Percentiles rank a stretch among this genome's conserved stretches.
Evolutionary conservation across 345 rosid genomes (phyloP).

Genomic region (Citrus australasica): DNA sequence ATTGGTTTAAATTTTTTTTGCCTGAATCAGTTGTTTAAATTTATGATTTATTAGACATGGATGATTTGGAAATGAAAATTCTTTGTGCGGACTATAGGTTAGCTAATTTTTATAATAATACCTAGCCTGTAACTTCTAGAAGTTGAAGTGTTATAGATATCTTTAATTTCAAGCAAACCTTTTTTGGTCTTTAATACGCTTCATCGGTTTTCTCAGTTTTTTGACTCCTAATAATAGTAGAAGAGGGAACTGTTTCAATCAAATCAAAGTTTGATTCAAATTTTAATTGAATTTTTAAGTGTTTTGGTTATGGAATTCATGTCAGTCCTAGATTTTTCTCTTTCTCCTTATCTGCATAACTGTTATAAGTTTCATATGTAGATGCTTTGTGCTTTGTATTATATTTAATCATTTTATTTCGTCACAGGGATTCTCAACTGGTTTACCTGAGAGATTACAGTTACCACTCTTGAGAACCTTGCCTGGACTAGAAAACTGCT

Average conservation of each 20-base stretch:
- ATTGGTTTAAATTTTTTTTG: background rate
- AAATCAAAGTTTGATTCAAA: background rate
- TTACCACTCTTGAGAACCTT: slow-evolving; percentile 92
- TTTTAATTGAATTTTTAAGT: background rate
- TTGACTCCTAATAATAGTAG: background rate
- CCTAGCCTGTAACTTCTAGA: background rate
- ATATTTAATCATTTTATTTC: slow-evolving; percentile 10
- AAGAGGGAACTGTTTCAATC: background rate
- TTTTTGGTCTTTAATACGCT: background rate
- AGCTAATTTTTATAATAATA: background rate
- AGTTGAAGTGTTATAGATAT: background rate
- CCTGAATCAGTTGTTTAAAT: background rate
- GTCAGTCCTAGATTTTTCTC: background rate
- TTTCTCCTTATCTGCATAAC: background rate
- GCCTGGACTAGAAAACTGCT: slow-evolving; percentile 97
- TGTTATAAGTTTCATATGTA: background rate
- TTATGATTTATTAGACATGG: background rate
- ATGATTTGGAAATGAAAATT: background rate
- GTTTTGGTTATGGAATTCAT: background rate
- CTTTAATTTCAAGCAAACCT: background rate
- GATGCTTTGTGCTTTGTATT: background rate
- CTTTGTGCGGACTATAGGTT: background rate
- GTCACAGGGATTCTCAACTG: slow-evolving; percentile 93
- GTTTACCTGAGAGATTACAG: slow-evolving; percentile 91
- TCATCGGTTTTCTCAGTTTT: background rate